Conservation (phyloP, 1,139 yeast genomes). For the Geotrichum aggregatum region DNA sequence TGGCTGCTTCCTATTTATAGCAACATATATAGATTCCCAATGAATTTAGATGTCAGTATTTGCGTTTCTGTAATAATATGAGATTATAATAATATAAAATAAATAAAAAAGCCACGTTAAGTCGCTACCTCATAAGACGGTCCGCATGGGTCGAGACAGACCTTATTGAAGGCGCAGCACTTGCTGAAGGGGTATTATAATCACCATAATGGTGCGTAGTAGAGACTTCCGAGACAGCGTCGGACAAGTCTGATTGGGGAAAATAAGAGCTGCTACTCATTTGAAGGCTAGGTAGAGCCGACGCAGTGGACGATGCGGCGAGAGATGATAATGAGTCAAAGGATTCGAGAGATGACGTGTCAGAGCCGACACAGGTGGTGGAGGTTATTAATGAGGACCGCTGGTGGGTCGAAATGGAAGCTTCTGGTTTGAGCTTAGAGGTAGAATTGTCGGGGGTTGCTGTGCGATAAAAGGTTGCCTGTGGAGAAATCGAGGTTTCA, state of each 20-base stretch:
- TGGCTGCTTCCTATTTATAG: background rate
- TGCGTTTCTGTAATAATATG: background rate
- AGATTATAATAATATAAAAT: background rate
- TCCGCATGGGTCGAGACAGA: conserved; percentile 6
- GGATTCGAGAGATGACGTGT: conserved; percentile 1
- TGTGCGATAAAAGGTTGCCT: background rate
- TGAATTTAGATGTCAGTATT: background rate
- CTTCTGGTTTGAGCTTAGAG: background rate
- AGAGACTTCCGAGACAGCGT: conserved; percentile 8
- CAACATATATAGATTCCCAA: background rate
- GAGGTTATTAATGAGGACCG: background rate
- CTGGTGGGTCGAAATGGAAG: background rate
- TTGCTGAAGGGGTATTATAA: conserved; percentile 3
- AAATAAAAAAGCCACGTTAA: background rate
- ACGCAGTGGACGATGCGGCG: conserved; percentile 2
- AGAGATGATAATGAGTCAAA: conserved; percentile 1
- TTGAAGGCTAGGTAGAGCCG: conserved; percentile 5
- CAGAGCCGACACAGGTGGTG: background rate
- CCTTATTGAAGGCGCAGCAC: conserved; percentile 12
- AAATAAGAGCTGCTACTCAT: conserved; percentile 8
- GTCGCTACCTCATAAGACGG: background rate
- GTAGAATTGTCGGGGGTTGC: background rate
- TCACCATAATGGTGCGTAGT: conserved; percentile 12
- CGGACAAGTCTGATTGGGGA: background rate
- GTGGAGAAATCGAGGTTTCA: background rate